phyloP scores from a whole-genome alignment of 495 filamentous ascomycete species.

The Neurospora sp. region DNA sequence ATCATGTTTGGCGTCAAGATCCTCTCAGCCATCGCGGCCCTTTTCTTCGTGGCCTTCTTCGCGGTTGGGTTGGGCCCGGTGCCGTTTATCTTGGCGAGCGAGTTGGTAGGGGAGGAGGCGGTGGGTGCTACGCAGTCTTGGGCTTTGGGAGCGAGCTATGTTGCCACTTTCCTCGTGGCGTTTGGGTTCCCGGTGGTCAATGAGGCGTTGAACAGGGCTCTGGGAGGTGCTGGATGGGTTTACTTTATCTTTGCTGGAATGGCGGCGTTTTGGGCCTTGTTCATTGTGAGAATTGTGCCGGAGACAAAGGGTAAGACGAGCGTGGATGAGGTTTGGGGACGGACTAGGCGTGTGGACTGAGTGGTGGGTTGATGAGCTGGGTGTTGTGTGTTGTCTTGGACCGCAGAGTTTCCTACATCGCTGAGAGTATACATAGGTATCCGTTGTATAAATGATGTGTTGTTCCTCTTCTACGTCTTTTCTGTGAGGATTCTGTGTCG shows the following conservation, averaged over 20 bases:
- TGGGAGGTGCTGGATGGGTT: conserved; percentile 65
- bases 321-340: conserved; percentile 82
- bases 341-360: conserved; percentile 45
- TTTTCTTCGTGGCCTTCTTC: conserved; percentile 82
- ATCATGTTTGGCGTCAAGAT: conserved; percentile 59
- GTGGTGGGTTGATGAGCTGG: not conserved
- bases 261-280: conserved; percentile 52
- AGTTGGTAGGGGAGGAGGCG: conserved; percentile 79
- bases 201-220: conserved; percentile 44
- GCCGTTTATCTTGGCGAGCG: conserved; percentile 84
- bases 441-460: not conserved
- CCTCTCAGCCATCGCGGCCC: conserved; percentile 66
- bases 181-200: conserved; percentile 90
- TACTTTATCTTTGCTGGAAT: conserved; percentile 80
- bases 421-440: not conserved
- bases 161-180: conserved; percentile 82
- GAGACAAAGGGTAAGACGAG: conserved; percentile 77
- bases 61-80: conserved; percentile 88
- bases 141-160: conserved; percentile 78
- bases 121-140: conserved; percentile 82
- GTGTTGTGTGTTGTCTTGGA: not conserved
- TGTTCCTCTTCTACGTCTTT: not conserved
- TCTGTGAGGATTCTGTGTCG: no score
- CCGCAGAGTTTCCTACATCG: not conserved
- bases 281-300: conserved; percentile 62